phyloP scores from a whole-genome alignment of 495 filamentous ascomycete genomes.

The Pyronema omphalodes region DNA sequence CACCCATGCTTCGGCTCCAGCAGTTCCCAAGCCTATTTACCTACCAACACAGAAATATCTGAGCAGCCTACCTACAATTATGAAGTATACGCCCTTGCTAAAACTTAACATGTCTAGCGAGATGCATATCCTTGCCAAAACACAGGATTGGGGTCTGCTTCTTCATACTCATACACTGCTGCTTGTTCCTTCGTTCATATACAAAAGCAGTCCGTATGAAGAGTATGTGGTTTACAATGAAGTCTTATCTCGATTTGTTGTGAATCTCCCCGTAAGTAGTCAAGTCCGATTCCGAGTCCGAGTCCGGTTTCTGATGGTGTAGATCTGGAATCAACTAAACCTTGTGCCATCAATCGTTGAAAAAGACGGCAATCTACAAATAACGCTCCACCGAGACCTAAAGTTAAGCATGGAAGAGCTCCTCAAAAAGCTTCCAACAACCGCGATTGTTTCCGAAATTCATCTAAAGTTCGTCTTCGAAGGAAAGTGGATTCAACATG shows the following conservation, averaged over 20 bases:
- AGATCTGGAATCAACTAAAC: background rate
- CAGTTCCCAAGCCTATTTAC: too few species aligned
- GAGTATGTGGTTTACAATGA: background rate
- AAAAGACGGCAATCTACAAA: background rate
- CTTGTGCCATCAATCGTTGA: background rate
- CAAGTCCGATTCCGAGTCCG: background rate
- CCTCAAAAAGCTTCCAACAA: background rate
- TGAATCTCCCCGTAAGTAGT: background rate
- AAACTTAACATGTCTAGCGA: too few species aligned
- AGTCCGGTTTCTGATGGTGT: background rate
- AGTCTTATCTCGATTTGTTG: background rate
- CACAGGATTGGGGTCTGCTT: too few species aligned
- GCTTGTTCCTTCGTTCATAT: background rate
- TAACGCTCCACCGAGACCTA: background rate
- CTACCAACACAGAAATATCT: too few species aligned
- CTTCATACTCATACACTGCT: too few species aligned
- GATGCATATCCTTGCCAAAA: too few species aligned
- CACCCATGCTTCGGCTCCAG: too few species aligned
- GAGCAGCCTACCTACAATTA: too few species aligned
- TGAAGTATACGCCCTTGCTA: too few species aligned
- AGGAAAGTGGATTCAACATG: background rate
- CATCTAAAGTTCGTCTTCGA: background rate
- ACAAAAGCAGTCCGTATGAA: background rate
- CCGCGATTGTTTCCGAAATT: background rate
- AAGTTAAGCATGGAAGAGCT: background rate